A percentile compares a stretch with the other conserved stretches of the same genome.
Conservation (phyloP, 352 stramenopile genomes). For the Globisporangium parvum region DNA sequence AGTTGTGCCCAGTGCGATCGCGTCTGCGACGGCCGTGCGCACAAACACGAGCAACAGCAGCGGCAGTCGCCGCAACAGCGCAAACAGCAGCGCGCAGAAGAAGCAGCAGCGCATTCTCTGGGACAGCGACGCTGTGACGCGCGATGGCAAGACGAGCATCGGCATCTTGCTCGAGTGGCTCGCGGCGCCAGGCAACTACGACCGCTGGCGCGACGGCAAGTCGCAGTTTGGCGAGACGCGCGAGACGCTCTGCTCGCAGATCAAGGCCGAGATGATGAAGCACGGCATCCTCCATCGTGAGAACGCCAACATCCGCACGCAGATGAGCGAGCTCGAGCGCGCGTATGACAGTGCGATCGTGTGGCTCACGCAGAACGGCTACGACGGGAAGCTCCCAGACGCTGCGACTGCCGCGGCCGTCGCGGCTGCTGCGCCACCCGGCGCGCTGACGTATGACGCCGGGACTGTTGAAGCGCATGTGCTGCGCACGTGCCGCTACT, state of each 20-base stretch:
- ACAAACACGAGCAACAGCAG: background rate
- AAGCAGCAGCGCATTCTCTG: conserved; percentile 73
- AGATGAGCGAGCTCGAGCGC: conserved; percentile 73
- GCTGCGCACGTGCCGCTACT: conserved; percentile 61
- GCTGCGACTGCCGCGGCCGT: conserved; percentile 17
- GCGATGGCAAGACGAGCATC: conserved; percentile 71
- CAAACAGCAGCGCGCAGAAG: conserved; percentile 5
- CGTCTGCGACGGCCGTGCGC: no score
- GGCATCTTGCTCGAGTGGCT: conserved; percentile 65
- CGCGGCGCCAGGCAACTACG: conserved; percentile 51
- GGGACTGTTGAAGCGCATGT: conserved; percentile 31
- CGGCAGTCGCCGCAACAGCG: background rate
- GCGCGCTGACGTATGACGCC: no score
- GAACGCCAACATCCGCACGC: conserved; percentile 78
- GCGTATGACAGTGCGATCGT: conserved; percentile 44
- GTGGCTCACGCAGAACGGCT: conserved; percentile 48
- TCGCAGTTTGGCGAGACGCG: conserved; percentile 60
- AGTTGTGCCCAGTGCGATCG: no score
- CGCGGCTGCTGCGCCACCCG: no score
- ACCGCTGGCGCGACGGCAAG: conserved; percentile 62
- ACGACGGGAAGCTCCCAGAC: conserved; percentile 20
- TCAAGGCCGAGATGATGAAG: conserved; percentile 52
- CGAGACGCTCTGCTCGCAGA: conserved; percentile 66
- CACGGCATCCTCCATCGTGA: conserved; percentile 63
- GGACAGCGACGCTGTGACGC: conserved; percentile 60